phyloP scores from a whole-genome alignment of 441 rosid species.

The Capsella rubella region DNA sequence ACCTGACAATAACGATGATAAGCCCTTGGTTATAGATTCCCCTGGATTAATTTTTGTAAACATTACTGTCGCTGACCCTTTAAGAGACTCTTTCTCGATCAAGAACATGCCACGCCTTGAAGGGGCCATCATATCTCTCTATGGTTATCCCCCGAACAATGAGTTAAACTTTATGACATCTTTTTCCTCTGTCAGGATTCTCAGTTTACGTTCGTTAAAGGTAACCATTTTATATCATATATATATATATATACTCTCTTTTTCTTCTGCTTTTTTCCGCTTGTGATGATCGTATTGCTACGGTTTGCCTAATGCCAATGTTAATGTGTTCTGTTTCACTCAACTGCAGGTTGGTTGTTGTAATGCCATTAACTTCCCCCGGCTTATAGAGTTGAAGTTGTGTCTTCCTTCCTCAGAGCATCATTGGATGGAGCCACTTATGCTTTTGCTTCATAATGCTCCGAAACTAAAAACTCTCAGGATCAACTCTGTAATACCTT shows the following conservation, averaged over 20 bases:
- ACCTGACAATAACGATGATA: not conserved
- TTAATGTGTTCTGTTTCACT: not conserved
- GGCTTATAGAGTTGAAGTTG: constrained; percentile 11
- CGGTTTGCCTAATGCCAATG: not conserved
- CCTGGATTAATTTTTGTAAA: not conserved
- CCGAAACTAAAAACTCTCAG: constrained; percentile 22
- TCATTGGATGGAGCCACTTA: constrained; percentile 19
- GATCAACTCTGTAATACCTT: constrained; percentile 9
- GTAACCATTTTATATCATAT: constrained; percentile 6
- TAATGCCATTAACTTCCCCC: constrained; percentile 16
- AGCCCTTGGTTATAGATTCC: constrained; percentile 7
- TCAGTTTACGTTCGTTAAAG: not conserved
- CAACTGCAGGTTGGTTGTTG: not conserved
- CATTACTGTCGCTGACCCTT: not conserved
- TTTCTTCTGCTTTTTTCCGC: not conserved
- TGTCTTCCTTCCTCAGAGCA: not conserved
- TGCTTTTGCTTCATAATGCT: constrained; percentile 27
- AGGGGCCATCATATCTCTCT: not conserved
- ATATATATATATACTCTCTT: too few species aligned
- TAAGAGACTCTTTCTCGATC: not conserved
- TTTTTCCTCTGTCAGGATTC: constrained; percentile 16
- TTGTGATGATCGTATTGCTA: not conserved
- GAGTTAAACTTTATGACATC: not conserved
- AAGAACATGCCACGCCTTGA: constrained; percentile 24
- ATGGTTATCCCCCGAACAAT: not conserved